A percentile compares a stretch with the other conserved stretches of the same genome.
phyloP scores from a whole-genome alignment of 495 filamentous ascomycete species.

The Tirmania nivea region DNA sequence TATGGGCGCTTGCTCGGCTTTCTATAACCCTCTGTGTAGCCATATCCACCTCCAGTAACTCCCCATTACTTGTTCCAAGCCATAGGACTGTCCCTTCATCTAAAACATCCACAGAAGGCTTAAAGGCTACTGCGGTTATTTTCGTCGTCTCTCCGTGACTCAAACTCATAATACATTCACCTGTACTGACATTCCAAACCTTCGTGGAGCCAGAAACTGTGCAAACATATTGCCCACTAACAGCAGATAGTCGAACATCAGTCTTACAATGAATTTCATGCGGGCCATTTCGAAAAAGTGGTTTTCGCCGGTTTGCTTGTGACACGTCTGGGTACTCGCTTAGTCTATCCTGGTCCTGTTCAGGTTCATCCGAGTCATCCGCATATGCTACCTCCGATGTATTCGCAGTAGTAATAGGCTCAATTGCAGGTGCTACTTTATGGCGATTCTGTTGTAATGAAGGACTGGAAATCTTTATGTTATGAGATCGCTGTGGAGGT shows the following conservation, averaged over 20 bases:
- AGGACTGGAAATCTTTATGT: background rate
- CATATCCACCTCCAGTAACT: constrained; percentile 74
- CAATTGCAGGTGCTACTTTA: background rate
- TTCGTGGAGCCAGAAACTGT: constrained; percentile 65
- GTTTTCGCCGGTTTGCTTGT: constrained; percentile 62
- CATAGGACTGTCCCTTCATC: constrained; percentile 72
- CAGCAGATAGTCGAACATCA: constrained; percentile 64
- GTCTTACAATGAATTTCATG: constrained; percentile 60
- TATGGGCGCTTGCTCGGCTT: constrained; percentile 48
- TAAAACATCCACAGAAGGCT: constrained; percentile 46
- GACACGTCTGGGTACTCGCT: constrained; percentile 68
- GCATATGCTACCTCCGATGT: constrained; percentile 9
- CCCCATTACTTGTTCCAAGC: constrained; percentile 72
- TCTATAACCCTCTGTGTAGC: constrained; percentile 39
- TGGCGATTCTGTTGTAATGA: background rate
- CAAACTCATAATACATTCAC: constrained; percentile 58
- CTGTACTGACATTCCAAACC: constrained; percentile 66
- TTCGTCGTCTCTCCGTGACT: constrained; percentile 60
- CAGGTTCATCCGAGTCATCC: constrained; percentile 21
- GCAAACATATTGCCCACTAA: constrained; percentile 71
- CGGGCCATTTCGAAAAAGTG: constrained; percentile 43
- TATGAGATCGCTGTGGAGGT: background rate
- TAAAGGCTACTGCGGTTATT: constrained; percentile 62
- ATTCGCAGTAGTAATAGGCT: constrained; percentile 8
- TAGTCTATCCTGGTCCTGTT: constrained; percentile 12